Evolutionary conservation across 2,329 filamentous ascomycete species (phyloP).

Genomic region (Lomentospora prolificans): DNA sequence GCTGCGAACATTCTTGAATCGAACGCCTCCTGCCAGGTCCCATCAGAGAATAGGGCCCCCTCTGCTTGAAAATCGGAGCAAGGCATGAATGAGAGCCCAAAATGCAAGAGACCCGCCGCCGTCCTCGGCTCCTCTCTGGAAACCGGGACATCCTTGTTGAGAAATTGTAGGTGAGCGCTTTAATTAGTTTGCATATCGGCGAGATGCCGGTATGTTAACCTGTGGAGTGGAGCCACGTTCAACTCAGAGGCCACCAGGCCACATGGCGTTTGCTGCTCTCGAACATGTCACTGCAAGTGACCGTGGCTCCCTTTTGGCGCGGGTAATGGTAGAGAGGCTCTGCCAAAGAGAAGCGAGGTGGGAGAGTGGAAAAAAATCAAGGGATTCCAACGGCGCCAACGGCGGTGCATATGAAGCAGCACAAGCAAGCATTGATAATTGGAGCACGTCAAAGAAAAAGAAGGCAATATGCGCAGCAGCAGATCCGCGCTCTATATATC

Average conservation of each 20-base stretch:
- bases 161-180: neutral
- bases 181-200: neutral
- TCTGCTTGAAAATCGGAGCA: no score
- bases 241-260: neutral
- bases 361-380: neutral
- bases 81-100: no score
- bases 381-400: neutral
- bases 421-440: neutral
- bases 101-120: no score
- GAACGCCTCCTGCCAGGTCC: no score
- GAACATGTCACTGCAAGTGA: neutral
- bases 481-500: neutral
- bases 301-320: neutral
- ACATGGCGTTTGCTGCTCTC: neutral
- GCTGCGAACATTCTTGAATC: no score
- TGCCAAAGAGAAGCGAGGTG: neutral
- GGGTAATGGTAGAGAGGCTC: neutral
- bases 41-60: no score
- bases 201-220: neutral
- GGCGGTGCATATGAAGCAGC: neutral
- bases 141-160: neutral
- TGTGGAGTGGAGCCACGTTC: conserved; percentile 8
- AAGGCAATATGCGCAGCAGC: neutral
- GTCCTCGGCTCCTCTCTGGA: neutral
- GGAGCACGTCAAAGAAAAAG: neutral